phyloP scores from a whole-genome alignment of 148 eudicot species.

The Nepenthes gracilis region DNA sequence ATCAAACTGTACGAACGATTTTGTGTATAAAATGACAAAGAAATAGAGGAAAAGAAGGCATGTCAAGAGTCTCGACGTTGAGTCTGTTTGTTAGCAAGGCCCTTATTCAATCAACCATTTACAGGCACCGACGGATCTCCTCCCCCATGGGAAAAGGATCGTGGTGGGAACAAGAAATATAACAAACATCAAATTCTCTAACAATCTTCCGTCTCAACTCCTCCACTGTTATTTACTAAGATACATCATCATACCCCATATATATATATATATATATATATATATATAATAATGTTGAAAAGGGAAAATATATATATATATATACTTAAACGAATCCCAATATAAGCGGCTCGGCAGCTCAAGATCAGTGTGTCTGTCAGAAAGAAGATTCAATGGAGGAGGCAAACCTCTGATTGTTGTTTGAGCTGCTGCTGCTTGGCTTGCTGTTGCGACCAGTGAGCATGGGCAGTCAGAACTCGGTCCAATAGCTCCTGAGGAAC shows the following conservation, averaged over 20 bases:
- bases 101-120: background rate
- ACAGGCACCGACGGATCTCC: background rate
- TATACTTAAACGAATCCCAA: too few relatives aligned
- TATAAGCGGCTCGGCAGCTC: too few relatives aligned
- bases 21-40: too few relatives aligned
- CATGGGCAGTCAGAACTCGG: constrained; percentile 76
- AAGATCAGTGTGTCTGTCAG: background rate
- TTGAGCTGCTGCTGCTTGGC: constrained; percentile 66
- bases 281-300: too few relatives aligned
- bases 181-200: background rate
- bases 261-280: too few relatives aligned
- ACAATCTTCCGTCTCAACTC: too few relatives aligned
- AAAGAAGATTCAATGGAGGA: constrained; percentile 29
- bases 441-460: constrained; percentile 77
- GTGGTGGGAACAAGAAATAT: background rate
- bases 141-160: background rate
- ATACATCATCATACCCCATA: too few relatives aligned
- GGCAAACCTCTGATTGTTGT: constrained; percentile 51
- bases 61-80: too few relatives aligned
- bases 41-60: too few relatives aligned
- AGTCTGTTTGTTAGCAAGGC: background rate
- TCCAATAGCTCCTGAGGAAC: constrained; percentile 86
- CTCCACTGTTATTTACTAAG: too few relatives aligned
- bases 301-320: too few relatives aligned
- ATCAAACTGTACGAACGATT: too few relatives aligned